A percentile compares a stretch with the other conserved stretches of the same genome.
Conservation (phyloP, 2,329 filamentous ascomycete genomes). For the Scedosporium minutisporum region DNA sequence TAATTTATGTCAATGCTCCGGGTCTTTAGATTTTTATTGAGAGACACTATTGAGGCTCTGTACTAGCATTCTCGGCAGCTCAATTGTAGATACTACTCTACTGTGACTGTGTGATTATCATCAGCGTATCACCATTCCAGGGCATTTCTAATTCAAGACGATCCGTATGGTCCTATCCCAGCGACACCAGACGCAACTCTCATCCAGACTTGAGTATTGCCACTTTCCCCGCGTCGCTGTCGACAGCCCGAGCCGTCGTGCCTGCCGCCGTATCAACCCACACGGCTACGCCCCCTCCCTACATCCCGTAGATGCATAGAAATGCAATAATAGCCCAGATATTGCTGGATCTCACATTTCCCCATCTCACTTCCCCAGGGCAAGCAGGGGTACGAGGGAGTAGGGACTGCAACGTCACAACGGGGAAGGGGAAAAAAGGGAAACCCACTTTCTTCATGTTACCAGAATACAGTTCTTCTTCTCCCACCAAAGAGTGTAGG, state of each 20-base stretch:
- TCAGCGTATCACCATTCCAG: no score
- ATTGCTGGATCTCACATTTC: not conserved
- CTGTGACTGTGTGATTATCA: no score
- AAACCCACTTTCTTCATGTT: not conserved
- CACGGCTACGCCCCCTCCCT: not conserved
- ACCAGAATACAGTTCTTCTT: not conserved
- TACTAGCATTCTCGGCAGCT: no score
- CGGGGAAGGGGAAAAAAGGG: not conserved
- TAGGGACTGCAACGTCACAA: constrained; percentile 3
- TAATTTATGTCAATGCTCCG: no score
- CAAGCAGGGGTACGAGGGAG: not conserved
- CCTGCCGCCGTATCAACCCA: not conserved
- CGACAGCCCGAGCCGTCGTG: not conserved
- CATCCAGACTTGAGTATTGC: no score
- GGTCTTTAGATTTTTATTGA: no score
- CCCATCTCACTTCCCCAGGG: not conserved
- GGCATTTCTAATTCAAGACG: no score
- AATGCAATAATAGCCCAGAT: not conserved
- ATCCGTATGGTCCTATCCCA: no score
- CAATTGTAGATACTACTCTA: no score
- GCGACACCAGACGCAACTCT: no score
- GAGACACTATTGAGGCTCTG: no score
- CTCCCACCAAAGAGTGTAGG: not conserved
- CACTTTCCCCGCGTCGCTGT: no score
- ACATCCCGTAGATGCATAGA: not conserved